These are phyloP conservation scores for Hemileccinum impolitum DNA, from an alignment of 768 basidiomycete genomes.

Conservation along the genomic window DNA sequence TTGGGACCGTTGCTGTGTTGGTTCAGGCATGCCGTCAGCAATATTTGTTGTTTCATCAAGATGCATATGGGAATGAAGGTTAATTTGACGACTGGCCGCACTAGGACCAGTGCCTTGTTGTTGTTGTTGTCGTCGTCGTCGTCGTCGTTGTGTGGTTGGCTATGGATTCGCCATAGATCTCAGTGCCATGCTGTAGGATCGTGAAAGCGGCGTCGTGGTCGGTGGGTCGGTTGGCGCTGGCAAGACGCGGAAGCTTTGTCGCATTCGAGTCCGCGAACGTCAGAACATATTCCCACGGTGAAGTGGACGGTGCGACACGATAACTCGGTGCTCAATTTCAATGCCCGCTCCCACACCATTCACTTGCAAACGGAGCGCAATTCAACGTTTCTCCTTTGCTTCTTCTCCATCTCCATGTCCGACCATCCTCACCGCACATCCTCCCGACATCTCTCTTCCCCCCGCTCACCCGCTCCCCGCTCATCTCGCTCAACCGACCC, in stretches of 20 bases:
- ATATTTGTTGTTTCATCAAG: conserved; percentile 15
- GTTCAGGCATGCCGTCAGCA: conserved; percentile 15
- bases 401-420: conserved; percentile 37
- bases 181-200: no score
- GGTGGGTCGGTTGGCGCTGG: no score
- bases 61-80: conserved; percentile 19
- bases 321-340: conserved; percentile 39
- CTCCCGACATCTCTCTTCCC: conserved; percentile 58
- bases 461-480: conserved; percentile 49
- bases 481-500: conserved; percentile 39
- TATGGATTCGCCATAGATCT: no score
- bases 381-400: conserved; percentile 7
- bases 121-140: no score
- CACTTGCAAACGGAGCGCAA: conserved; percentile 27
- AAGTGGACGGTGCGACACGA: conserved; percentile 34
- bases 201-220: no score
- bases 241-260: conserved; percentile 32
- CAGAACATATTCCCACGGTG: conserved; percentile 26
- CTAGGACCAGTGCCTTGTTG: conserved; percentile 7
- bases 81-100: conserved; percentile 20
- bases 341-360: conserved; percentile 40
- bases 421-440: conserved; percentile 55
- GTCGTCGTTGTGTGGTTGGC: no score
- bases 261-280: conserved; percentile 34
- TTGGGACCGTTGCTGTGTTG: conserved; percentile 11